Conservation (phyloP, 1,139 yeast genomes). For the Debaryomyces singareniensis region DNA sequence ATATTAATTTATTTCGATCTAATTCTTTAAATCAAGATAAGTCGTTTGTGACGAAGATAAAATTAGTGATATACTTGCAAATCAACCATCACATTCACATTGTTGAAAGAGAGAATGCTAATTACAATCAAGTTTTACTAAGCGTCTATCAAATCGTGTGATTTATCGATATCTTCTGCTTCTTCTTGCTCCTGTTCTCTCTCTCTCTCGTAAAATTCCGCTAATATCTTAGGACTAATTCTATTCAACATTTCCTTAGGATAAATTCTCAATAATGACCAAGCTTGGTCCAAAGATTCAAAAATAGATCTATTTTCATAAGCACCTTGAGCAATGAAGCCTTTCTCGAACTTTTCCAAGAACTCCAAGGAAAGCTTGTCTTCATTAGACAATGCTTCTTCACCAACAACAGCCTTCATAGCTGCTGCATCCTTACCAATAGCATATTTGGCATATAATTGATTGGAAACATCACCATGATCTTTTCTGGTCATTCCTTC, state of each 20-base stretch:
- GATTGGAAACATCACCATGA: constrained; percentile 99
- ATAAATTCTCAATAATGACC: constrained; percentile 96
- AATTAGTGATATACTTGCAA: not conserved
- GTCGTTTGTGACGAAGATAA: too few species aligned
- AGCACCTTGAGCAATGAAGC: constrained; percentile 92
- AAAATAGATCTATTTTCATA: constrained; percentile 91
- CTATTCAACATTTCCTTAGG: constrained; percentile 98
- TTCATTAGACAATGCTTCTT: constrained; percentile 95
- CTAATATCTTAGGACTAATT: constrained; percentile 93
- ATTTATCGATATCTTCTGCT: constrained; percentile 29
- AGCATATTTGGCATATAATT: constrained; percentile 96
- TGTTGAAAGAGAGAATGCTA: not conserved
- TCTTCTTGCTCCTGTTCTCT: constrained; percentile 56
- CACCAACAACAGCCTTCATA: constrained; percentile 99
- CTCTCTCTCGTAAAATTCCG: constrained; percentile 90
- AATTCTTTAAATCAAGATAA: too few species aligned
- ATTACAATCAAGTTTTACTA: not conserved
- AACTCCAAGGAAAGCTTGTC: constrained; percentile 96
- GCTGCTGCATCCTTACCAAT: constrained; percentile 99
- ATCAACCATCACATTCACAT: not conserved
- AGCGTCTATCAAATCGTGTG: constrained; percentile 13
- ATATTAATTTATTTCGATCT: too few species aligned
- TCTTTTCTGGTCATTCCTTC: constrained; percentile 99
- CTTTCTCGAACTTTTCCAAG: constrained; percentile 94
- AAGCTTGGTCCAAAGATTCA: constrained; percentile 95